Conservation (phyloP, 495 filamentous ascomycete species). For the Neurospora sp. region DNA sequence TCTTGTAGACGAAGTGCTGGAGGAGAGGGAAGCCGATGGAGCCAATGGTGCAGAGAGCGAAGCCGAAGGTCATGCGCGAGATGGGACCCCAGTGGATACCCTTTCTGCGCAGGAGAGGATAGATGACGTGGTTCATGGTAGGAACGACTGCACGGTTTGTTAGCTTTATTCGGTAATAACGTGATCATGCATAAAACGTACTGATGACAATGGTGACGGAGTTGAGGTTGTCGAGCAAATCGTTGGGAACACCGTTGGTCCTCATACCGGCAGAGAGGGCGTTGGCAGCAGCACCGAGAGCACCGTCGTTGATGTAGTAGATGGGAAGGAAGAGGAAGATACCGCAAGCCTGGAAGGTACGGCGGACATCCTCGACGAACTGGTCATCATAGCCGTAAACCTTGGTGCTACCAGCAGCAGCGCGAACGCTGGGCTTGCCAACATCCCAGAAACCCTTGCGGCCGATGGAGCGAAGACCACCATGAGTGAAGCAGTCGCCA, state of each 20-base stretch:
- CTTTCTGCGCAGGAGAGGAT: slow-evolving; percentile 52
- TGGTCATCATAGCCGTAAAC: slow-evolving; percentile 33
- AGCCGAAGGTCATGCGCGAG: slow-evolving; percentile 62
- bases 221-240: slow-evolving; percentile 64
- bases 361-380: slow-evolving; percentile 42
- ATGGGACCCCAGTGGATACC: slow-evolving; percentile 60
- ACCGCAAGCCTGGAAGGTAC: slow-evolving; percentile 41
- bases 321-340: slow-evolving; percentile 51
- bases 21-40: slow-evolving; percentile 55
- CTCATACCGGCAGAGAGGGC: slow-evolving; percentile 52
- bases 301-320: slow-evolving; percentile 48
- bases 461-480: slow-evolving; percentile 41
- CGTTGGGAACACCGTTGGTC: slow-evolving; percentile 57
- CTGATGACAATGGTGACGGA: slow-evolving; percentile 59
- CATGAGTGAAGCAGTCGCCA: slow-evolving; percentile 37
- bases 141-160: slow-evolving; percentile 45
- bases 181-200: slow-evolving; percentile 4
- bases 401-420: slow-evolving; percentile 34
- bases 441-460: slow-evolving; percentile 48
- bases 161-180: neutral
- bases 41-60: slow-evolving; percentile 52
- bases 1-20: slow-evolving; percentile 62
- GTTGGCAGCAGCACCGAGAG: slow-evolving; percentile 34
- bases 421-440: slow-evolving; percentile 46
- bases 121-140: slow-evolving; percentile 55